Evolutionary conservation across 805 yeast species (phyloP).

Genomic region (Cyberlindnera saturnus): DNA sequence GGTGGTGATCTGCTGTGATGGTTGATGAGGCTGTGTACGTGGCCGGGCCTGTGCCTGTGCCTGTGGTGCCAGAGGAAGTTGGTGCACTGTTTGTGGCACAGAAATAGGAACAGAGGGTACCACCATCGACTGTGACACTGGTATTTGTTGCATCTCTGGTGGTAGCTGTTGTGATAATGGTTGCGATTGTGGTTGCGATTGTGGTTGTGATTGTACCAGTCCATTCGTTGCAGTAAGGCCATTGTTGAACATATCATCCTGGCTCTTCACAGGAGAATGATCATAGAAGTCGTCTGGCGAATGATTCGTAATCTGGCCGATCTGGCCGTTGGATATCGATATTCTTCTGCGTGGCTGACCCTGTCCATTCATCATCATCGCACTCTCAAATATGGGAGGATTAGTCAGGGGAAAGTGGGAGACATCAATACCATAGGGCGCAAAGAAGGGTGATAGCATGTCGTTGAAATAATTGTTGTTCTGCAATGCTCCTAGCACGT

Average conservation of each 20-base stretch:
- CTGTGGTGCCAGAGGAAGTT: neutral
- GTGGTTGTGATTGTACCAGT: constrained; percentile 1
- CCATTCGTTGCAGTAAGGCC: too few species aligned
- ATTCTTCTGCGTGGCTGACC: constrained; percentile 51
- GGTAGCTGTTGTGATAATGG: too few species aligned
- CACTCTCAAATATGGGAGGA: constrained; percentile 39
- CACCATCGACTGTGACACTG: too few species aligned
- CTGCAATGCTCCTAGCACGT: neutral
- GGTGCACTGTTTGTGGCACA: neutral
- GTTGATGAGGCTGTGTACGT: constrained; percentile 1
- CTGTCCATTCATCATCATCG: constrained; percentile 33
- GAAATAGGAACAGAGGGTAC: constrained; percentile 1
- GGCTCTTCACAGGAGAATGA: neutral
- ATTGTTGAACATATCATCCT: neutral
- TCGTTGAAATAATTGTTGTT: constrained; percentile 24
- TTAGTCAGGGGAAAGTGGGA: constrained; percentile 38
- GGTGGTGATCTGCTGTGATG: constrained; percentile 3
- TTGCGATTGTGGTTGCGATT: constrained; percentile 2
- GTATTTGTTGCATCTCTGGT: too few species aligned
- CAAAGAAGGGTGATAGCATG: constrained; percentile 35
- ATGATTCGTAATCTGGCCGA: constrained; percentile 59
- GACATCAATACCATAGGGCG: constrained; percentile 38
- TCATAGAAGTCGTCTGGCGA: constrained; percentile 25
- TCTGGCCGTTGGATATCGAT: constrained; percentile 81
- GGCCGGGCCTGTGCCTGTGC: constrained; percentile 8